phyloP scores from a whole-genome alignment of 2,329 filamentous ascomycete species.

The Apiospora aurea region DNA sequence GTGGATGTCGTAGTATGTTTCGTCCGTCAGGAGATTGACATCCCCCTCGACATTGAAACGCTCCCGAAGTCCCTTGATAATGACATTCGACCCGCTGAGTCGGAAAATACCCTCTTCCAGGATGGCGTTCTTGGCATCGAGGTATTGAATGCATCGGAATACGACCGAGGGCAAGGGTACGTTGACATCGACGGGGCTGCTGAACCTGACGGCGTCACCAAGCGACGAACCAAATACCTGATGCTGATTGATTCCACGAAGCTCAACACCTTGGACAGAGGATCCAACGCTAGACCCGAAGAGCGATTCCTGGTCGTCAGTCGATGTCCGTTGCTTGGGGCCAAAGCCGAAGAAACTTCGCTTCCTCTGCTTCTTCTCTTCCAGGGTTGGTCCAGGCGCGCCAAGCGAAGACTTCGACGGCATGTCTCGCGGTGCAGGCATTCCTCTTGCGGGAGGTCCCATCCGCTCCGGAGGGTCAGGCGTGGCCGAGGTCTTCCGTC shows the following conservation, averaged over 20 bases:
- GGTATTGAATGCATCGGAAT: slow-evolving; percentile 93
- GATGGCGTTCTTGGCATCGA: slow-evolving; percentile 81
- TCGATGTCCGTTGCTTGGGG: slow-evolving; percentile 64
- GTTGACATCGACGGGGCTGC: slow-evolving; percentile 74
- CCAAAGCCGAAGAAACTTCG: slow-evolving; percentile 77
- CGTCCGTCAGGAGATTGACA: slow-evolving; percentile 82
- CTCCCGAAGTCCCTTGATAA: slow-evolving; percentile 89
- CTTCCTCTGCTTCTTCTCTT: slow-evolving; percentile 86
- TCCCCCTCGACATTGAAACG: slow-evolving; percentile 94
- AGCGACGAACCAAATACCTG: slow-evolving; percentile 87
- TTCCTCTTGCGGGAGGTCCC: slow-evolving; percentile 58
- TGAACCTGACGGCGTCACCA: slow-evolving; percentile 84
- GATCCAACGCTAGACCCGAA: slow-evolving; percentile 57
- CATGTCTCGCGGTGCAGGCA: slow-evolving; percentile 81
- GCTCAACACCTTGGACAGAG: slow-evolving; percentile 44
- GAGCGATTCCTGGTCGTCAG: slow-evolving; percentile 64
- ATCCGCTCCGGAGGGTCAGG: slow-evolving; percentile 40
- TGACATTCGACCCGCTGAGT: slow-evolving; percentile 93
- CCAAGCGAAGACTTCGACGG: slow-evolving; percentile 65
- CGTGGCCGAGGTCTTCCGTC: slow-evolving; percentile 39
- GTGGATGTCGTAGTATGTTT: slow-evolving; percentile 92
- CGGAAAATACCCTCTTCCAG: slow-evolving; percentile 96
- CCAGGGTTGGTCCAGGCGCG: slow-evolving; percentile 57
- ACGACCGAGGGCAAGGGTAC: slow-evolving; percentile 89
- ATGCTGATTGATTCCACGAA: slow-evolving; percentile 49